Evolutionary conservation across 1,284 basidiomycete species (phyloP).

Genomic region (Coniferiporia weirii): DNA sequence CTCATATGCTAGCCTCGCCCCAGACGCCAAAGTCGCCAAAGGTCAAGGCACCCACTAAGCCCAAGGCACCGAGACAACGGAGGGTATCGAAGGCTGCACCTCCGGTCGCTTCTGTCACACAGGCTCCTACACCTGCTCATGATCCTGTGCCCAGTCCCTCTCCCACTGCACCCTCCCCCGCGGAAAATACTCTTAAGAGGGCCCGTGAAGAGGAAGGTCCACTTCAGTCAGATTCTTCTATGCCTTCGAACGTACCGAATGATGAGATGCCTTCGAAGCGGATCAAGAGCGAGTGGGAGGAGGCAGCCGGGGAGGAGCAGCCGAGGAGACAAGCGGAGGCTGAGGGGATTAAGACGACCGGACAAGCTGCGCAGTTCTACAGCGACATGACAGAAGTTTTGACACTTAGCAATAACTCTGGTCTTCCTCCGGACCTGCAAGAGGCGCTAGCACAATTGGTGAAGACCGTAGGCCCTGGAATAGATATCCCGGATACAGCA

Average conservation of each 20-base stretch:
- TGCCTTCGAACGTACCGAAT: slow-evolving; percentile 31
- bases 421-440: slow-evolving; percentile 47
- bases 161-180: slow-evolving; percentile 22
- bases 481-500: slow-evolving; percentile 33
- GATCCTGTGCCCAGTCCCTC: slow-evolving; percentile 28
- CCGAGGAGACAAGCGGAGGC: slow-evolving; percentile 49
- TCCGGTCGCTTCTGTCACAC: slow-evolving; percentile 25
- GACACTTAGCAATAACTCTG: slow-evolving; percentile 39
- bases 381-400: slow-evolving; percentile 59
- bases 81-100: slow-evolving; percentile 32
- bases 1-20: slow-evolving; percentile 21
- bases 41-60: slow-evolving; percentile 38
- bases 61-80: slow-evolving; percentile 28
- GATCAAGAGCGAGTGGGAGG: slow-evolving; percentile 63
- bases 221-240: slow-evolving; percentile 23
- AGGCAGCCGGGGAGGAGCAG: slow-evolving; percentile 46
- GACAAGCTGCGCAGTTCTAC: slow-evolving; percentile 57
- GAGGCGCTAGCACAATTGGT: slow-evolving; percentile 58
- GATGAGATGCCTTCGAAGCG: slow-evolving; percentile 65
- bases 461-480: slow-evolving; percentile 41
- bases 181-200: slow-evolving; percentile 43
- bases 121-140: slow-evolving; percentile 29
- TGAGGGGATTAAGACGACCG: slow-evolving; percentile 58
- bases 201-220: slow-evolving; percentile 52
- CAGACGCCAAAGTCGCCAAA: slow-evolving; percentile 36